Evolutionary conservation across 1,139 yeast genomes (phyloP), one percentile per base, ranked within the genome.

Genomic region (Saccharomyces hybrid): DNA sequence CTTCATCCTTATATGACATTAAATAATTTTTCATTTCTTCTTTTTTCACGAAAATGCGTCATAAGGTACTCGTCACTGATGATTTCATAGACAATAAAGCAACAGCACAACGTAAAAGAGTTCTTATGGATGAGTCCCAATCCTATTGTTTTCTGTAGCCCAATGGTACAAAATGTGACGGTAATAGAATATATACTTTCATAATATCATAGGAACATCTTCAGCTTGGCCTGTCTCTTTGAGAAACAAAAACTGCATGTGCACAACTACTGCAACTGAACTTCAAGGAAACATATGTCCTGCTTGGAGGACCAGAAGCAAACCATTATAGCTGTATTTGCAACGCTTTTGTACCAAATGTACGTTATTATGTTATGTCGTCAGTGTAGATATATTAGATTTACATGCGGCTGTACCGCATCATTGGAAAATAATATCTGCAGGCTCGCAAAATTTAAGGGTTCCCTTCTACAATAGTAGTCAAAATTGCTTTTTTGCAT

Each of bases 31-130:
- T 20, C 20, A 11, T 38, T 38, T 20, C 23, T 38, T 20, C 20
- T 38, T 38, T 38, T 38, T 38, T 38, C 44, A 38, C 44, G 26
- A 38, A 38, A 38, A 38, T 38, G 44, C 44, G 44, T 38, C 44
- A 38, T 38, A 38, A 38, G 23, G 44, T 20, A 14, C 44, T 38
- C 44, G 44, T 38, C 44, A 38, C 25, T 38, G 44, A 38, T 38
- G 44, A 38, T 38, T 38, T 38, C 44, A 20, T 11, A 38, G 44
- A 13, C 25, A 9, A 14, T 34, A 14, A 34, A 34, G 42, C 42
- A 38, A 14, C 44, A 20, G 25, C 23, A 38, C 44, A 38, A 38
- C 8, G 5, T 4, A 38, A 38, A 38, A 20, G n/a, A 38, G 26
- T 6, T 38, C 25, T 3, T 25, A 38, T 20, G 26, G n/a, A 11